phyloP scores from a whole-genome alignment of 139 green algal species.

The Coelastrella sp. region DNA sequence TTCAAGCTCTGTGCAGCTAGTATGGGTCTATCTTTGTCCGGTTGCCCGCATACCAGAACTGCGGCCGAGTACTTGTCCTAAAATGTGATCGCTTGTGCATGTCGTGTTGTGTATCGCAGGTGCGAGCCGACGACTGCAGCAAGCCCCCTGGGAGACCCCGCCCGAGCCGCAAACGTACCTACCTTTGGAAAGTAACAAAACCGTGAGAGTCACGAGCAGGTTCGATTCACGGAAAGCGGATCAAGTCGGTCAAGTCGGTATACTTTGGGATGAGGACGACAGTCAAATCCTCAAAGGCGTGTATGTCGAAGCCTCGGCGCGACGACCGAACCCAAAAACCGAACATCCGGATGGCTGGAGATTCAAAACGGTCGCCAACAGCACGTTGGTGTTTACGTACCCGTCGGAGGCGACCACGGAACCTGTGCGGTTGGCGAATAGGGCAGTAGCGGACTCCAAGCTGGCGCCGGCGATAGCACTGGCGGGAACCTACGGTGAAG shows the following conservation, averaged over 20 bases:
- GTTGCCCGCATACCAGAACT: too few relatives aligned
- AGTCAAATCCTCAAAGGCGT: background rate
- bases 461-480: conserved; percentile 5
- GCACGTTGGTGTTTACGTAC: background rate
- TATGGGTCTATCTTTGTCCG: too few relatives aligned
- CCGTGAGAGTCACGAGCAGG: background rate
- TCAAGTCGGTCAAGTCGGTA: background rate
- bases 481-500: background rate
- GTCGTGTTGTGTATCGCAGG: too few relatives aligned
- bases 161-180: too few relatives aligned
- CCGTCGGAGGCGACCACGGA: background rate
- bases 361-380: conserved; percentile 25
- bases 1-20: too few relatives aligned
- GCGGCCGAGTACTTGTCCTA: too few relatives aligned
- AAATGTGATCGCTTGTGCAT: too few relatives aligned
- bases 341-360: conserved; percentile 7
- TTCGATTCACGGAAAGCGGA: background rate
- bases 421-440: background rate
- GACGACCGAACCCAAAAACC: background rate
- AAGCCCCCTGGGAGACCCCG: too few relatives aligned
- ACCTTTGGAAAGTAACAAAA: background rate
- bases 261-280: background rate
- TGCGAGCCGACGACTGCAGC: too few relatives aligned
- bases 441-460: background rate
- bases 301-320: background rate